Base-by-base conservation (phyloP, 495 filamentous ascomycete species). In the Pseudotulostoma volvatum region DNA sequence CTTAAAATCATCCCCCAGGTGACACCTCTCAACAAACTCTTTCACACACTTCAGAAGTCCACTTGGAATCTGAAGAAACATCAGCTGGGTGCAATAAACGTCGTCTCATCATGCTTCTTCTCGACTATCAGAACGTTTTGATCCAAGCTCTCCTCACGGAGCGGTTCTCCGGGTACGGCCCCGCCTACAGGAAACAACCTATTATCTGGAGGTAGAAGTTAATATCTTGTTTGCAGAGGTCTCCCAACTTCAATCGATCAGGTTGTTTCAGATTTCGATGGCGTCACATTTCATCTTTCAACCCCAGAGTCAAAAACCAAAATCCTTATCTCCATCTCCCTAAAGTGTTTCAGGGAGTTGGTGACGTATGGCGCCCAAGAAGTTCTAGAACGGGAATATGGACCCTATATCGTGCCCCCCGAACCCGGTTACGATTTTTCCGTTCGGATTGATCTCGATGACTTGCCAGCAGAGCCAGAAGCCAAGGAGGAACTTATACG, bases 61-160 rank as follows among this genome's bases (percentile, higher is more conserved):
- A n/a, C n/a, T n/a, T n/a, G n/a, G n/a, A n/a, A n/a, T n/a, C n/a
- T n/a, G n/a, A n/a, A n/a, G n/a, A n/a, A 28, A 28, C 5, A 28
- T 5, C 5, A 28, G 23, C 23, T 28, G 8, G 20, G 40, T 42
- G 40, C 4, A 16, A 41, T 50, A 34, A 44, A 13, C 15, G 30
- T 18, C 35, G 20, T 47, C 36, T 40, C 62, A 76, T 50, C 47
- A 95, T 95, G 90, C 75, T 97, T 62, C 79, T 96, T 53, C 77
- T 99, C 50, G 90, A 99, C 56, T 99, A 99, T 57, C 90, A 96
- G 56, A 99, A 99, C 63, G 86, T 92, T 41, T 70, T 96, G 52
- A 93, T 99, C 54, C 84, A 94, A 64, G 81, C 85, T 39, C 75
- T 96, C 48, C 77, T 99, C 45, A 92, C 79, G 42, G 90, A 99